Evolutionary conservation across 352 stramenopile species (phyloP).

Genomic region (Albugo laibachii): DNA sequence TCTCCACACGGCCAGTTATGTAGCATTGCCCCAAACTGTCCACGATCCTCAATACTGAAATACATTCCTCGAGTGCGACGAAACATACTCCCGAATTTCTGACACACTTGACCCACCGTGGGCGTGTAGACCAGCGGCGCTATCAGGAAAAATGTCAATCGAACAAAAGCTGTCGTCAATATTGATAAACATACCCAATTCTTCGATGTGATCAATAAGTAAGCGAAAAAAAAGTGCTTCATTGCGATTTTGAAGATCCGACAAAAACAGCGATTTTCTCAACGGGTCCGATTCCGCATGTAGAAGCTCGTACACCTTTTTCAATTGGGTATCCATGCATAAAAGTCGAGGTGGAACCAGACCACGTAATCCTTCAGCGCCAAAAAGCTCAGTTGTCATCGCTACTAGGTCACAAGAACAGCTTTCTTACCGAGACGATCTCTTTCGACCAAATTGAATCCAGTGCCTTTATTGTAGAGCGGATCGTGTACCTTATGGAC

Average conservation of each 20-base stretch:
- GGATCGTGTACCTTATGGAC: constrained; percentile 38
- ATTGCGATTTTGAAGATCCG: constrained; percentile 89
- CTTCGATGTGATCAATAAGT: constrained; percentile 77
- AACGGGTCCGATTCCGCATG: constrained; percentile 58
- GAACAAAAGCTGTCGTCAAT: neutral
- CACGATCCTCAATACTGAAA: constrained; percentile 83
- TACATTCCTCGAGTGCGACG: constrained; percentile 87
- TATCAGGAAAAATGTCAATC: constrained; percentile 15
- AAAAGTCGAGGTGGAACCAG: constrained; percentile 61
- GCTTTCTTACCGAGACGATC: constrained; percentile 44
- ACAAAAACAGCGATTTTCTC: constrained; percentile 86
- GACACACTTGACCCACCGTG: constrained; percentile 86
- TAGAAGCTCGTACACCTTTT: constrained; percentile 58
- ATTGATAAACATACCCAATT: constrained; percentile 60
- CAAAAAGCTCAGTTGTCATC: neutral
- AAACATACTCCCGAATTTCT: constrained; percentile 85
- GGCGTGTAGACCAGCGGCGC: constrained; percentile 95
- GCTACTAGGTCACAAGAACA: neutral
- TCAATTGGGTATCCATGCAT: constrained; percentile 42
- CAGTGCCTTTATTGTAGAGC: constrained; percentile 78
- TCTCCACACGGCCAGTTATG: constrained; percentile 94
- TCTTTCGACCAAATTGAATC: constrained; percentile 66
- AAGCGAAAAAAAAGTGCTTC: constrained; percentile 91
- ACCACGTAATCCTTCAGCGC: constrained; percentile 24
- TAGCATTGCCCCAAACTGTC: constrained; percentile 78